Evolutionary conservation across 2,329 filamentous ascomycete genomes (phyloP), one percentile per base, ranked within the genome.

Genomic region (Aspergillus brasiliensis): DNA sequence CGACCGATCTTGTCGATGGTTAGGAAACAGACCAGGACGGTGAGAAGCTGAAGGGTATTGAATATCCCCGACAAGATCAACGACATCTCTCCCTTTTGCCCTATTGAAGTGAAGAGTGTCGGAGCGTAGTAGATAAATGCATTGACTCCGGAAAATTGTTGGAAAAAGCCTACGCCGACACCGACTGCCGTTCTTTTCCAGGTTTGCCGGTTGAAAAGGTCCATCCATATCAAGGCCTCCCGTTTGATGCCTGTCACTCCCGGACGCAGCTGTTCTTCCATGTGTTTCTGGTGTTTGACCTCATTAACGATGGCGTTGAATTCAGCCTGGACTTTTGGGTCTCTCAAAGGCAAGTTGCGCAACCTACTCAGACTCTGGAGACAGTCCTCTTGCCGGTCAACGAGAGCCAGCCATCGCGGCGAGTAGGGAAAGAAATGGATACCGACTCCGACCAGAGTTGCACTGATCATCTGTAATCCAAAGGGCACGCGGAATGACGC

Each of bases 311-410:
- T 88, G 65, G 88, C 86, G 37, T 81, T 78, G 59, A 88, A 81
- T 69, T 89, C 87, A 1, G 81, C 79, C 54, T 83, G 80, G 17
- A 87, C 69, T 65, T 86, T 86, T 0, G 80, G 78, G 66, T 87
- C 84, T 11, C 77, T 76, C 10, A 77, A 58, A 1, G 81, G 78
- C 2, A 89, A 77, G 58, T 83, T 78, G 40, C 88, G 83, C 44
- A 91, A 79, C 38, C 74, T 78, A 17, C 82, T 79, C 5, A 91
- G 80, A 17, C 86, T 83, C 0, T 60, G 62, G 3, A 81, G 83
- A 1, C 88, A 85, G 42, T 87, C 79, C 60, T 91, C 88, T 86
- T 87, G 90, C 63, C 87, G 82, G 66, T 90, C 87, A 66, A 86
- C 82, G 65, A 86, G 85, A 23, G 88, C 88, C 23, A 89, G 82